Base-by-base conservation (phyloP, 2,329 filamentous ascomycete species). In the Tolypocladium album region DNA sequence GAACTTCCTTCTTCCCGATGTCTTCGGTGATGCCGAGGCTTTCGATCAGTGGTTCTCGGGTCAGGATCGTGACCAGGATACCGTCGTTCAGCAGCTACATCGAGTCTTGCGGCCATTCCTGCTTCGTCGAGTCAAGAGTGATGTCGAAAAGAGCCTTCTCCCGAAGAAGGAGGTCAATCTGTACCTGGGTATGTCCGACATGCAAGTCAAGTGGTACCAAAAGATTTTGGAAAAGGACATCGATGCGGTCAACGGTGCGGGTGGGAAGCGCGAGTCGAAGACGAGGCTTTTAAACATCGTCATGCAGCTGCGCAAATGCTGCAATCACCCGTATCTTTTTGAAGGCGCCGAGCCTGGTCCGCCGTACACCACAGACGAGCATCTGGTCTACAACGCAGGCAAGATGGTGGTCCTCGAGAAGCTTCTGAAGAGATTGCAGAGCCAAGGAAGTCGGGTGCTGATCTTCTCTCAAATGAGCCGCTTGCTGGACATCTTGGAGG, bases 391-490 rank as follows among this genome's bases (percentile, higher is more conserved):
- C 76, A 99, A 97, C 67, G 87, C 94, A 1, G 94, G 92, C 27
- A 99, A 99, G 78, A 99, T 99, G 94, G 85, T 92, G 39, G 92
- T 99, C 71, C 82, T 99, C 22, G 94, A 99, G 78, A 96, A 91
- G 76, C 84, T 99, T 13, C 80, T 99, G 56, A 87, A 83, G 68
- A 86, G 92, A 55, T 85, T 99, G 78, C 82, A 92, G 74, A 84
- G 83, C 55, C 88, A 96, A 71, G 94, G 92, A 50, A 97, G 92
- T 70, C 85, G 94, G 65, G 92, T 99, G n/a, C 83, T 99, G 60
- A 97, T 99, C 67, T 99, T 99, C 78, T 99, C 94, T 0, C 94
- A 99, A 71, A 99, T 99, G 94, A 97, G 92, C 69, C 90, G 94
- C 82, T 82, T 97, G 45, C 79, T 99, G 50, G 94, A 99, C 70